Base-by-base conservation (phyloP, 2,329 filamentous ascomycete species). In the Ceratocystis destructans region DNA sequence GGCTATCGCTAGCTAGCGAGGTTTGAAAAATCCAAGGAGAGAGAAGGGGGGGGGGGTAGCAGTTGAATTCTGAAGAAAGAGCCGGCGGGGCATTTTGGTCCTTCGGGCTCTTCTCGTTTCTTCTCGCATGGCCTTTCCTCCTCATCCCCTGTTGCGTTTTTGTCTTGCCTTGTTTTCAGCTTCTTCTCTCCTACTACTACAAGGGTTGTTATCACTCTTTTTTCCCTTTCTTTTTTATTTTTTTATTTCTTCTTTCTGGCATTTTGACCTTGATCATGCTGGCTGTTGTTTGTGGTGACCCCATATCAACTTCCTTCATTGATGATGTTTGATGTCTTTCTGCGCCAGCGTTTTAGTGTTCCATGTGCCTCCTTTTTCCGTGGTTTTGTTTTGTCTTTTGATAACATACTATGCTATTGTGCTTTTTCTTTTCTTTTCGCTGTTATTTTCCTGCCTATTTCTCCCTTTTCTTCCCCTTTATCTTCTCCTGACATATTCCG, bases 1-100 rank as follows among this genome's bases (percentile, higher is more conserved):
- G 77, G 77, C 53, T 72, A 72, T 57, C 73, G 76, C 67, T 73
- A 25, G n/a, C 20, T 22, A 22, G 25, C 7, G 25, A 17, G 53
- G 10, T 57, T 57, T 17, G 28, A 57, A 57, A 57, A 25, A 17
- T 33, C 12, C 22, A 28, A 57, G 20, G 7, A 15, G 17, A 22
- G 25, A 22, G 53, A 33, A 10, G 50, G 50, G 25, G 10, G 28
- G 44, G 45, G 17, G 37, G 28, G 25, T 22, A 22, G 46, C 4
- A 50, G 46, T 50, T 50, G n/a, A n/a, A 50, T 50, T 50, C 10
- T 46, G 7, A 63, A 46, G 22, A 28, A 31, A 46, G 63, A 55
- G 41, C n/a, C 64, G 25, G 59, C 59, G 46, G 46, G 46, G 46
- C 46, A 50, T n/a, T 64, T 44, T 50, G 65, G 59, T 62, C 25